These are phyloP conservation scores for Sergeia podlipaevii DNA, from an alignment of 208 protist species.

Conservation along the genomic window DNA sequence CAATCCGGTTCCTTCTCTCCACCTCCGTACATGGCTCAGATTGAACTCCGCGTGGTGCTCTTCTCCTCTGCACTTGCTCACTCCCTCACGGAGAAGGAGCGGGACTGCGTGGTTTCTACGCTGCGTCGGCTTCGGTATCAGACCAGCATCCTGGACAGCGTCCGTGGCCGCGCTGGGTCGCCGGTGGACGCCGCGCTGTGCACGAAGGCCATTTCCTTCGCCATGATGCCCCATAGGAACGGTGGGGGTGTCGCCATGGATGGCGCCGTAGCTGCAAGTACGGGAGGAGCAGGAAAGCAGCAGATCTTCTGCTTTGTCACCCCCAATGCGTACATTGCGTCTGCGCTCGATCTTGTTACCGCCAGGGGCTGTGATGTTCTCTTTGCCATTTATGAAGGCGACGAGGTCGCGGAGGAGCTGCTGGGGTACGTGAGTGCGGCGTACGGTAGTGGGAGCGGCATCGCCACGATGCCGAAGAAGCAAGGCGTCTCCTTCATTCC, in stretches of 20 bases:
- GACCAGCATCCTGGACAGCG: constrained; percentile 50
- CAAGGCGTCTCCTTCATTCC: constrained; percentile 42
- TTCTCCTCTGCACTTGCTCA: constrained; percentile 61
- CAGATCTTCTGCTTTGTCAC: constrained; percentile 23
- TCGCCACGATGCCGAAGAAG: constrained; percentile 35
- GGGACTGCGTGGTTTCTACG: constrained; percentile 40
- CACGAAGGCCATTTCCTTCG: constrained; percentile 45
- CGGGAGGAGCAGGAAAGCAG: constrained; percentile 2
- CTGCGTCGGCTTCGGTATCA: constrained; percentile 67
- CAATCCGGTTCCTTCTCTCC: background rate
- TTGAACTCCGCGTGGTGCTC: constrained; percentile 53
- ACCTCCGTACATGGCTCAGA: constrained; percentile 6
- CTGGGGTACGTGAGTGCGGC: constrained; percentile 34
- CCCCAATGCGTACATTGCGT: constrained; percentile 53
- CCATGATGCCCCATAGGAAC: constrained; percentile 21
- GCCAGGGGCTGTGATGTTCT: constrained; percentile 34
- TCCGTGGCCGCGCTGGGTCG: constrained; percentile 45
- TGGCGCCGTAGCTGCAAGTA: background rate
- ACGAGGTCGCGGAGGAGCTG: constrained; percentile 65
- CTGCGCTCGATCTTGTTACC: constrained; percentile 48
- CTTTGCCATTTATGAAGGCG: constrained; percentile 55
- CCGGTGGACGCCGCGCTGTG: constrained; percentile 76
- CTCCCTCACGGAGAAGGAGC: constrained; percentile 31
- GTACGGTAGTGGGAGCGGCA: constrained; percentile 25
- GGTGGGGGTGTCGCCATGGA: background rate